Base-by-base conservation (phyloP, 306 rosid species). In the Corylus americana region DNA sequence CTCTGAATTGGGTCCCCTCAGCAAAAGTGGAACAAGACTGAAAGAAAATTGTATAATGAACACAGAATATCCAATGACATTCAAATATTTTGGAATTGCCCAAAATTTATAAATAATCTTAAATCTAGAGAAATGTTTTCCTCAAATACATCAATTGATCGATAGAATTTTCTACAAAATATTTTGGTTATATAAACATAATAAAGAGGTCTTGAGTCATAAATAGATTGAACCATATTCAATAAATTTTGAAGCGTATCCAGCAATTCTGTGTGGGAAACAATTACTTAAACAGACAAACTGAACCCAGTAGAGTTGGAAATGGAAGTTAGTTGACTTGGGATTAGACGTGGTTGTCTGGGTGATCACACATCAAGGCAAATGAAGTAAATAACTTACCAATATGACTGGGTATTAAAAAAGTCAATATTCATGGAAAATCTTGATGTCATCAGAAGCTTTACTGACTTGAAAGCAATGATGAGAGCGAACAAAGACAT, bases 281-380 rank as follows among this genome's bases (percentile, higher is more conserved):
- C 74, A 37, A 49, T 48, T 71, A 25, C 27, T 71, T 29, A 22
- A 49, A 13, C 39, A 50, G 39, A 11, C 44, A 49, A 25, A 49
- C 11, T 13, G 25, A 71, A 69, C 53, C 54, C 69, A 62, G 45
- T 27, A 12, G 18, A 62, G 45, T 25, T 29, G 42, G 10, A 29
- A 62, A 62, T 27, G 69, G 20, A 4, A 27, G 69, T 29, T 62
- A 29, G 44, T 29, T 27, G 11, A 62, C 69, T 22, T 31, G 45
- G 69, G 45, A 31, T 29, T 29, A n/a, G 8, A 67, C 42, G 27
- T 42, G 29, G 17, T 67, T 27, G 72, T 39, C 39, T 67, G 18
- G 50, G 51, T 67, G 72, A 67, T 42, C 48, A 70, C 48, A 77
- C 47, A 78, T 71, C 61, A 79, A 71, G 71, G 70, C 64, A 67